phyloP scores from a whole-genome alignment of 352 stramenopile species.

The Blastocystis sp. region DNA sequence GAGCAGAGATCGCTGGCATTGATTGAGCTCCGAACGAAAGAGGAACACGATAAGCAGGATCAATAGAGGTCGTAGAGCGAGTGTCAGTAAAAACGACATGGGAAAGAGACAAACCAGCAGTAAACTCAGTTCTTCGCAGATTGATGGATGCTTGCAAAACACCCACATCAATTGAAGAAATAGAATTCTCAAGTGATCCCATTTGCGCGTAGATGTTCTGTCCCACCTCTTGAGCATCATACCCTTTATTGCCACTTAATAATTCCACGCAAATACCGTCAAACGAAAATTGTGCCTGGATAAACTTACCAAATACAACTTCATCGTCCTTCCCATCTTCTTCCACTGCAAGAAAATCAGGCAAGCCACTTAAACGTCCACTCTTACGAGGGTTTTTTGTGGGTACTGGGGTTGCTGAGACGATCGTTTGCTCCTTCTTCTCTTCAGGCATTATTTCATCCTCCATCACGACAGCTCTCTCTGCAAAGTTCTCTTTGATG shows the following conservation, averaged over 20 bases:
- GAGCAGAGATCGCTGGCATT: background rate
- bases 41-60: background rate
- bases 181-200: conserved; percentile 29
- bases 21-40: background rate
- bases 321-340: background rate
- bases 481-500: conserved; percentile 16
- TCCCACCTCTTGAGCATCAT: background rate
- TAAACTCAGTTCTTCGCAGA: background rate
- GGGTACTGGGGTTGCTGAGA: background rate
- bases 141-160: conserved; percentile 4
- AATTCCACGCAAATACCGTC: conserved; percentile 50
- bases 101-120: background rate
- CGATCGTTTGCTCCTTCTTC: background rate
- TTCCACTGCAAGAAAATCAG: background rate
- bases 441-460: background rate
- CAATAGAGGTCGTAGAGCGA: background rate
- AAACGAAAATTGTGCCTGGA: conserved; percentile 32
- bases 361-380: background rate
- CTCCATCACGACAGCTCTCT: background rate
- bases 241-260: background rate
- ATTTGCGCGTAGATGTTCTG: conserved; percentile 39
- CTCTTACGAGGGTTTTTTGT: background rate
- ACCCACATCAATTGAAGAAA: conserved; percentile 27
- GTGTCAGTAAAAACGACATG: conserved; percentile 10
- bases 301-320: background rate